phyloP scores from a whole-genome alignment of 345 rosid species.

The Gossypium arboreum region DNA sequence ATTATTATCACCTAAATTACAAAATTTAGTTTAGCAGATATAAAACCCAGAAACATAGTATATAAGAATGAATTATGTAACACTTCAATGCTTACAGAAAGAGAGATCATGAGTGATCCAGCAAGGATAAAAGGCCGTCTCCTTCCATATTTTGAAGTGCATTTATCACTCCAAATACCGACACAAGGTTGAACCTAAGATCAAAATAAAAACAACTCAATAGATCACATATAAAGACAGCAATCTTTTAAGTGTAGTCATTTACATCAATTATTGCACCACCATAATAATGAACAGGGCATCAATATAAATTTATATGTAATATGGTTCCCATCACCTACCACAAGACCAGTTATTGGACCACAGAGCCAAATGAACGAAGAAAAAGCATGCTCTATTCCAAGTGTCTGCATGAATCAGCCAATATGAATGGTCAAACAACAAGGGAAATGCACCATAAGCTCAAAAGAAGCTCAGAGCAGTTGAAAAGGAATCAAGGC shows the following conservation, averaged over 20 bases:
- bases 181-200: slow-evolving; percentile 94
- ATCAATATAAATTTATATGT: neutral
- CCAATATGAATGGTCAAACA: slow-evolving; percentile 25
- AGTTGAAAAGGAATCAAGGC: neutral
- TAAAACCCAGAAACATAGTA: slow-evolving; percentile 18
- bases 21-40: slow-evolving; percentile 51
- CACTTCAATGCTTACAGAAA: slow-evolving; percentile 56
- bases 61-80: slow-evolving; percentile 10
- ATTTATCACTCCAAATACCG: slow-evolving; percentile 98
- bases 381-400: slow-evolving; percentile 86
- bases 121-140: slow-evolving; percentile 89
- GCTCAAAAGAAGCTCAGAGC: slow-evolving; percentile 4
- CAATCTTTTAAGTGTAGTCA: too few species aligned
- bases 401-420: slow-evolving; percentile 76
- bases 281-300: neutral
- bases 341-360: slow-evolving; percentile 97
- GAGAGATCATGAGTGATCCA: slow-evolving; percentile 79
- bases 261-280: too few species aligned
- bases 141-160: slow-evolving; percentile 83
- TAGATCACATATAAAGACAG: neutral
- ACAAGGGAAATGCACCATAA: slow-evolving; percentile 1
- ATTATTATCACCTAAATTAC: slow-evolving; percentile 86
- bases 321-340: slow-evolving; percentile 36
- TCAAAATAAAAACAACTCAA: slow-evolving; percentile 8
- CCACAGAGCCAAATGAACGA: slow-evolving; percentile 98